Percentiles rank a stretch among this genome's conserved stretches.
phyloP scores from a whole-genome alignment of 2,329 filamentous ascomycete genomes.

The Magnaporthiopsis incrustans region DNA sequence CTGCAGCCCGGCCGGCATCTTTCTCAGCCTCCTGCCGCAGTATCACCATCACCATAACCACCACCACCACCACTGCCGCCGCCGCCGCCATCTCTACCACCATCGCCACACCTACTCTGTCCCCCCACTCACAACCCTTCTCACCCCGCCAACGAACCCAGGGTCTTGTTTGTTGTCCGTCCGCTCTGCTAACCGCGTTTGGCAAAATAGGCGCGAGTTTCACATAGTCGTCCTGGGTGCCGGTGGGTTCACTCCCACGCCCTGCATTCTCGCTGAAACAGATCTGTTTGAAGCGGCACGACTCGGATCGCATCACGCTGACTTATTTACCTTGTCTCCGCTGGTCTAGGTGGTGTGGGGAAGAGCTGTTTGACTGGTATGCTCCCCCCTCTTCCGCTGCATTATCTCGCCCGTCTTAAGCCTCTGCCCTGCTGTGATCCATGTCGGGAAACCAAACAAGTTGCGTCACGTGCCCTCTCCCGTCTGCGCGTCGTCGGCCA shows the following conservation, averaged over 20 bases:
- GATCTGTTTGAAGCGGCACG: conserved; percentile 1
- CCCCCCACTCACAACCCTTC: neutral
- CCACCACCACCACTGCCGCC: too few relatives aligned
- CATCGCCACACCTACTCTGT: neutral
- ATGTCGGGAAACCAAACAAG: conserved; percentile 8
- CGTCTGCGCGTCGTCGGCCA: conserved; percentile 12
- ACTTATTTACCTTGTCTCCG: conserved; percentile 8
- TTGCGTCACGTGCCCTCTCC: conserved; percentile 12
- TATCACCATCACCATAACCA: neutral
- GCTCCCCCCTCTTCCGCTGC: conserved; percentile 7
- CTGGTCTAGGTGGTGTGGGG: conserved; percentile 67
- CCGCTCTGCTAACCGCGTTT: neutral
- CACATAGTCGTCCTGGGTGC: conserved; percentile 76
- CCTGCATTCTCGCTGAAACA: neutral
- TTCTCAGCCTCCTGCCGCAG: neutral
- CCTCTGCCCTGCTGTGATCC: neutral
- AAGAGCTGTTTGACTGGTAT: conserved; percentile 86
- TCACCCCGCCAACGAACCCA: neutral
- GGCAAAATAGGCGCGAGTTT: conserved; percentile 57
- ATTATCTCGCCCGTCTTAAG: conserved; percentile 10
- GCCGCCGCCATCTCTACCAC: too few relatives aligned
- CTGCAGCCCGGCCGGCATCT: neutral
- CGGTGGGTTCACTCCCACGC: conserved; percentile 44
- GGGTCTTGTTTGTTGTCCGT: neutral
- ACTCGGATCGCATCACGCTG: neutral